Conservation (phyloP, 1,284 basidiomycete species). For the Moesziomyces antarcticus region DNA sequence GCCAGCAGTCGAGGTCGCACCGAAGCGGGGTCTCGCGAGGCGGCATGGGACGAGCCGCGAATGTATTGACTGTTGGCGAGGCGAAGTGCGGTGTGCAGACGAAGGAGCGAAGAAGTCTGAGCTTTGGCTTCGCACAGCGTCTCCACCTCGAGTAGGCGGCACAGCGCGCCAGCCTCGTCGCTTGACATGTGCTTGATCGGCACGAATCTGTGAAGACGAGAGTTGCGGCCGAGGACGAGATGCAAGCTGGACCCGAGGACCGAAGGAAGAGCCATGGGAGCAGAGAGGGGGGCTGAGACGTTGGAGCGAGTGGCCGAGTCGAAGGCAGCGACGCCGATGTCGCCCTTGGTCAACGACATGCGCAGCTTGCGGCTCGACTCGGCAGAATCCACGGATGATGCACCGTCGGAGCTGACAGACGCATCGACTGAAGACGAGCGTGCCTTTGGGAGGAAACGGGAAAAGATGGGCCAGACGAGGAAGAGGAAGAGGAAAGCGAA, state of each 20-base stretch:
- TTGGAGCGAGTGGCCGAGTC: constrained; percentile 17
- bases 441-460: constrained; percentile 18
- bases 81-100: constrained; percentile 49
- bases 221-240: constrained; percentile 18
- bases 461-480: constrained; percentile 48
- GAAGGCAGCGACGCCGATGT: constrained; percentile 26
- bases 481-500: constrained; percentile 48
- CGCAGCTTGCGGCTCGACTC: constrained; percentile 26
- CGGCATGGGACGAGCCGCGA: constrained; percentile 1
- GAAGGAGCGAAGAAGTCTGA: constrained; percentile 39
- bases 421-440: constrained; percentile 1
- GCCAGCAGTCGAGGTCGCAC: constrained; percentile 28
- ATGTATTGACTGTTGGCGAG: constrained; percentile 39
- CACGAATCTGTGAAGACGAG: constrained; percentile 9
- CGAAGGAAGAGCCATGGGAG: constrained; percentile 15
- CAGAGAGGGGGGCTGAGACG: constrained; percentile 20
- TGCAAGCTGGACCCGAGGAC: constrained; percentile 12
- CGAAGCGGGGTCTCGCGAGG: constrained; percentile 17
- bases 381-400: neutral
- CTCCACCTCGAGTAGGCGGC: constrained; percentile 54
- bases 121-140: constrained; percentile 42
- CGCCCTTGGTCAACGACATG: constrained; percentile 19
- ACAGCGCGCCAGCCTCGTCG: constrained; percentile 35
- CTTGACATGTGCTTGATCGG: constrained; percentile 10
- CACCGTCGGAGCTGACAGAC: constrained; percentile 3